phyloP scores from a whole-genome alignment of 2,329 filamentous ascomycete genomes.

The Pestalotiopsis sp. region DNA sequence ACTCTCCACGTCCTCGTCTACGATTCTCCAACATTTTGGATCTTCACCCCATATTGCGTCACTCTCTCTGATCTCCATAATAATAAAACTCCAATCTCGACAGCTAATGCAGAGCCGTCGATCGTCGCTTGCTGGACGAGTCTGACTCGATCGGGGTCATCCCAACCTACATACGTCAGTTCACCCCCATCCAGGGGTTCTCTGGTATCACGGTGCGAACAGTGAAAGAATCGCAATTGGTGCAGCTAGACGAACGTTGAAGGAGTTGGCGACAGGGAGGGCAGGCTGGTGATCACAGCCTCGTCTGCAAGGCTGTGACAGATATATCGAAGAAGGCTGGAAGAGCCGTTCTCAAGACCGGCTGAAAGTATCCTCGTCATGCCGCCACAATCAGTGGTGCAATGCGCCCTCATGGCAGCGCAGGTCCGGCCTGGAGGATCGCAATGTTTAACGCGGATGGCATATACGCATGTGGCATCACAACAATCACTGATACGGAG shows the following conservation, averaged over 20 bases:
- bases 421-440: not conserved
- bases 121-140: not conserved
- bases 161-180: not conserved
- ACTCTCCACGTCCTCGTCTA: not conserved
- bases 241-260: too few species aligned
- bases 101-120: not conserved
- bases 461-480: not conserved
- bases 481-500: not conserved
- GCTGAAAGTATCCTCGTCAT: not conserved
- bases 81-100: not conserved
- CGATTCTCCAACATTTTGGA: not conserved
- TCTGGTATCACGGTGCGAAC: not conserved
- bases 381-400: not conserved
- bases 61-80: not conserved
- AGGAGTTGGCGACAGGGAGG: too few species aligned
- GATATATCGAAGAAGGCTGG: not conserved
- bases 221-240: too few species aligned
- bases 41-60: not conserved
- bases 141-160: not conserved
- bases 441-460: not conserved
- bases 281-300: too few species aligned
- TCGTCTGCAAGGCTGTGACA: too few species aligned
- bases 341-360: not conserved
- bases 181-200: not conserved
- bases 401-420: not conserved